Conservation (phyloP, 495 filamentous ascomycete species). For the Daldinia vernicosa region DNA sequence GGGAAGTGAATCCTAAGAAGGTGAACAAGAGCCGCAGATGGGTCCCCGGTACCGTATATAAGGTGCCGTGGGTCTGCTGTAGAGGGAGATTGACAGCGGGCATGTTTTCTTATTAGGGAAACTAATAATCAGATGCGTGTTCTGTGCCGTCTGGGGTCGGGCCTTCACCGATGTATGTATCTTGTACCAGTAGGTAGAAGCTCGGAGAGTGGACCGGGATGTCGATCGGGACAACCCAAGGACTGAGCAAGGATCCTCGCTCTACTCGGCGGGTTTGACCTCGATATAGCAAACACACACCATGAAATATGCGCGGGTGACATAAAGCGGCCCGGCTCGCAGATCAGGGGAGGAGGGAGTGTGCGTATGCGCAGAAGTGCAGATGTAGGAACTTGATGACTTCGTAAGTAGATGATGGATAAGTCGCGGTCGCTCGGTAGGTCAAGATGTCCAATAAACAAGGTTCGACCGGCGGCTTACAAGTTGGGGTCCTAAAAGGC, state of each 20-base stretch:
- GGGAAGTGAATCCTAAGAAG: conserved; percentile 42
- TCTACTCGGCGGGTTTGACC: conserved; percentile 29
- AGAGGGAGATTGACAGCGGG: conserved; percentile 52
- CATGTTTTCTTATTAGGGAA: conserved; percentile 52
- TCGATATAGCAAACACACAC: conserved; percentile 28
- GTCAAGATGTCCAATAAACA: conserved; percentile 36
- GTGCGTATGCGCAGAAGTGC: conserved; percentile 18
- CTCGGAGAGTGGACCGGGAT: conserved; percentile 35
- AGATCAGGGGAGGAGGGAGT: conserved; percentile 19
- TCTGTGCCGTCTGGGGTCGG: conserved; percentile 42
- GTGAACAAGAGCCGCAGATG: conserved; percentile 40
- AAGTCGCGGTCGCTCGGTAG: conserved; percentile 31
- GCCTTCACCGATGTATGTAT: conserved; percentile 42
- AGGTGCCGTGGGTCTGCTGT: conserved; percentile 46
- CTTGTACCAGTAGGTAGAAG: conserved; percentile 39
- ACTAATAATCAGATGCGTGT: conserved; percentile 38
- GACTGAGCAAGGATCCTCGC: conserved; percentile 35
- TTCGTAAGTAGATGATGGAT: conserved; percentile 27
- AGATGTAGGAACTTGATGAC: conserved; percentile 23
- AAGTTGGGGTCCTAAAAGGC: conserved; percentile 40
- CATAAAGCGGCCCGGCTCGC: conserved; percentile 25
- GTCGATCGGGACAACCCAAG: conserved; percentile 42
- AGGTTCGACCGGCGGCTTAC: conserved; percentile 31
- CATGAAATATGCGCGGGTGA: conserved; percentile 15
- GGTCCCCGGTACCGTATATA: conserved; percentile 41